These are phyloP conservation scores for Candida nonsorbophila DNA, from an alignment of 805 yeast species.

Conservation along the genomic window DNA sequence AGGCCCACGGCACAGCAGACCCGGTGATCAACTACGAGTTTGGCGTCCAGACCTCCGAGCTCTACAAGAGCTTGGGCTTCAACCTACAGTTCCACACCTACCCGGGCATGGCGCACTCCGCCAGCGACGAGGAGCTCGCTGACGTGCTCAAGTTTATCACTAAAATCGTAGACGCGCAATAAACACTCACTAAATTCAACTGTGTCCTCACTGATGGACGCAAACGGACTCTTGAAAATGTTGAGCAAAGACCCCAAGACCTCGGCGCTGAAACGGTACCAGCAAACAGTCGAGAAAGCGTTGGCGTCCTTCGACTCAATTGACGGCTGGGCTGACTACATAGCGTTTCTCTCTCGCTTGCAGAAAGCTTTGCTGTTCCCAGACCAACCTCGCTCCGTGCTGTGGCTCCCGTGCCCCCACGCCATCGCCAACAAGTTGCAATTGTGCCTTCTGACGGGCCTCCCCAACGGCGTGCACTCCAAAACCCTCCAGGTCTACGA, in stretches of 20 bases:
- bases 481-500: conserved; percentile 78
- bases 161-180: conserved; percentile 10
- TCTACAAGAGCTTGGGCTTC: conserved; percentile 45
- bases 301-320: conserved; percentile 52
- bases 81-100: conserved; percentile 44
- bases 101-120: conserved; percentile 61
- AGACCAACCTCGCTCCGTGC: conserved; percentile 17
- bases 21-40: conserved; percentile 47
- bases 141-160: conserved; percentile 40
- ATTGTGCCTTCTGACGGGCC: conserved; percentile 68
- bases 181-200: too few species aligned
- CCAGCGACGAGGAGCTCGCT: conserved; percentile 59
- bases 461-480: conserved; percentile 95
- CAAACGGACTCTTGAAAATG: too few species aligned
- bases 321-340: conserved; percentile 98
- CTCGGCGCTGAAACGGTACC: conserved; percentile 8
- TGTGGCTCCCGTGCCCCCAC: conserved; percentile 63
- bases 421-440: conserved; percentile 69
- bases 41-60: conserved; percentile 38
- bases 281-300: conserved; percentile 9
- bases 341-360: conserved; percentile 77
- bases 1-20: conserved; percentile 84
- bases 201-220: too few species aligned
- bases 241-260: too few species aligned
- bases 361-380: conserved; percentile 56